Evolutionary conservation across 1,284 basidiomycete species (phyloP).

Genomic region (Abortiporus biennis): DNA sequence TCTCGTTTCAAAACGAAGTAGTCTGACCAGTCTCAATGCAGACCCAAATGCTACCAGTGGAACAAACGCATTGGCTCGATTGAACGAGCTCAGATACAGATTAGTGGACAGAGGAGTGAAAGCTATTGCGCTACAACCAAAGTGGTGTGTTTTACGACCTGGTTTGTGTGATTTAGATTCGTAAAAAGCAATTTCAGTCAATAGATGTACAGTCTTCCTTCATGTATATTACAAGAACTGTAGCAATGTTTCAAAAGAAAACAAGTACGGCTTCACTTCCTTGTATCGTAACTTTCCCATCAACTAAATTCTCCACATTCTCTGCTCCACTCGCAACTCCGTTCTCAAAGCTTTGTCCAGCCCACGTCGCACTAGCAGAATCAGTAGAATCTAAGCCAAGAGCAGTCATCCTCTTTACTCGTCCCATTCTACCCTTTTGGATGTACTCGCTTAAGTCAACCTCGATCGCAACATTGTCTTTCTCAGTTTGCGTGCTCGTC

Average conservation of each 20-base stretch:
- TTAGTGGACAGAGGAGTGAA: slow-evolving; percentile 61
- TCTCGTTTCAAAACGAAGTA: too few species aligned
- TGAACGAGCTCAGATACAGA: slow-evolving; percentile 70
- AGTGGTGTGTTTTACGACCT: slow-evolving; percentile 74
- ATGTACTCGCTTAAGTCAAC: slow-evolving; percentile 21
- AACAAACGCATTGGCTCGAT: slow-evolving; percentile 56
- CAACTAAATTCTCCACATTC: slow-evolving; percentile 18
- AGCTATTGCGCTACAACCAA: slow-evolving; percentile 70
- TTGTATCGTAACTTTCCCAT: slow-evolving; percentile 19
- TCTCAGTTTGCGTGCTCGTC: slow-evolving; percentile 11
- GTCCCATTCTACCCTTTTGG: slow-evolving; percentile 8
- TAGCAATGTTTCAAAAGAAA: slow-evolving; percentile 24
- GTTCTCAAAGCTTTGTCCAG: slow-evolving; percentile 27
- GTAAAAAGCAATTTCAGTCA: too few species aligned
- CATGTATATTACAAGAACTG: too few species aligned
- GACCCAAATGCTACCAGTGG: slow-evolving; percentile 34
- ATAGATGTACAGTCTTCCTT: too few species aligned
- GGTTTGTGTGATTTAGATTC: slow-evolving; percentile 42
- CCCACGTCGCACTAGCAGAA: slow-evolving; percentile 25
- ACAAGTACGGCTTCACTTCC: slow-evolving; percentile 29
- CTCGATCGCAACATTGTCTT: slow-evolving; percentile 13
- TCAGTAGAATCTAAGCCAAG: slow-evolving; percentile 27
- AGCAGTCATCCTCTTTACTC: slow-evolving; percentile 26
- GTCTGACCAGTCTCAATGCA: slow-evolving; percentile 1
- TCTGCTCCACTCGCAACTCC: slow-evolving; percentile 24